Evolutionary conservation across 805 yeast species (phyloP), one percentile per base, ranked within the genome.

Genomic region (Candida broadrunensis): DNA sequence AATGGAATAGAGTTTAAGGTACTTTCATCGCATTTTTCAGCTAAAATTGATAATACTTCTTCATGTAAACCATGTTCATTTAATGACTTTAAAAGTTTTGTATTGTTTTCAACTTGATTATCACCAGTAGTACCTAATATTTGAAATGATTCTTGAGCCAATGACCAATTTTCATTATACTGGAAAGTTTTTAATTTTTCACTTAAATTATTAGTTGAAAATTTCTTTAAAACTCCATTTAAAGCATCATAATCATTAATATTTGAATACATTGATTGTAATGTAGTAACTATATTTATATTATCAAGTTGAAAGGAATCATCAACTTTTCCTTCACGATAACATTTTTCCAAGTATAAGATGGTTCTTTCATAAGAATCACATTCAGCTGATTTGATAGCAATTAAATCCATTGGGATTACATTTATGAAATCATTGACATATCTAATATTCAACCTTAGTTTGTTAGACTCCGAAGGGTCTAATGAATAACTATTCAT

Each of bases 201-300:
- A n/a, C 78, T 75, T 33, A 88, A 63, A 47, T 80, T 78, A 31
- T 80, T 77, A 0, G 84, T 75, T 0, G 95, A 80, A 50, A 87
- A 83, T 44, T 75, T 75, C 44, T 86, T 81, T 42, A 90, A 65
- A 4, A 88, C 80, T 17, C 99, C 99, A 55, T 86, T 90, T 24
- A 93, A 70, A 0, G 96, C 82, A 65, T 93, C 99, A 27, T 83
- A 74, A 54, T 95, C 99, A 51, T 88, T 91, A 36, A 93, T 79
- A 42, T 80, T 84, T 6, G 96, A 83, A 58, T 93, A 93, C 68
- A 90, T 85, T 20, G 75, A 73, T 51, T 88, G 88, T n/a, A 93
- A 61, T 4, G 81, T 72, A 1, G 67, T 57, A 17, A 71, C 72
- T 52, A 65, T 67, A 46, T 54, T 69, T 61, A 50, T 62, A 38